Conservation (phyloP, 148 eudicot genomes). For the Vaccinium darrowii region DNA sequence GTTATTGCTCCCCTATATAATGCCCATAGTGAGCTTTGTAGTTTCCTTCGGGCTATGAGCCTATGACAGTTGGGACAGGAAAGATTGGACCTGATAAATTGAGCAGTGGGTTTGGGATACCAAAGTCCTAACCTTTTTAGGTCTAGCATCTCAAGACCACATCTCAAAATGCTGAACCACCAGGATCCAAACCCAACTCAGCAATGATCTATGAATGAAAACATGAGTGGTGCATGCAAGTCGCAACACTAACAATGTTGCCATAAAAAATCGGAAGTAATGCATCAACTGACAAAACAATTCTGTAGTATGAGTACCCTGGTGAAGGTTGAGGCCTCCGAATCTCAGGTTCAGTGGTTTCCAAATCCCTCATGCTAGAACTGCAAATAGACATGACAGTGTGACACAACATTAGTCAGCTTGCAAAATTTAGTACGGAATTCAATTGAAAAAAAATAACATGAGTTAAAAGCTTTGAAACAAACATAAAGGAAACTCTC, state of each 20-base stretch:
- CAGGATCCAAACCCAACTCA: neutral
- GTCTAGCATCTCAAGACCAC: too few relatives aligned
- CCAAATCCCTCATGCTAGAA: constrained; percentile 13
- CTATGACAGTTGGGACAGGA: too few relatives aligned
- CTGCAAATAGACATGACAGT: constrained; percentile 19
- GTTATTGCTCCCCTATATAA: too few relatives aligned
- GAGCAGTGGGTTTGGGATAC: too few relatives aligned
- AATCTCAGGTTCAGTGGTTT: constrained; percentile 14
- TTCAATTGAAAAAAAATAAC: neutral
- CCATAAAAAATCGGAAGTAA: neutral
- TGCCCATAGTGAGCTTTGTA: too few relatives aligned
- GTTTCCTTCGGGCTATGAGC: too few relatives aligned
- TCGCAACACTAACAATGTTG: neutral
- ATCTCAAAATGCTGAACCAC: neutral
- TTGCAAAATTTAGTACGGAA: neutral
- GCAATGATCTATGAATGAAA: neutral
- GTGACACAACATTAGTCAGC: neutral
- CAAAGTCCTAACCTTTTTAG: too few relatives aligned
- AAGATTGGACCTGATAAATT: too few relatives aligned
- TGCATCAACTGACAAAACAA: neutral
- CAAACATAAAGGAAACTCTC: neutral
- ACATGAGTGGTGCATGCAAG: neutral
- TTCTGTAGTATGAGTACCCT: constrained; percentile 22
- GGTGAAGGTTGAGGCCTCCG: constrained; percentile 21
- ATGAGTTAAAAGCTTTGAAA: neutral